Evolutionary conservation across 495 filamentous ascomycete species (phyloP), one percentile per base, ranked within the genome.

Genomic region (Sordaria brevicollis): DNA sequence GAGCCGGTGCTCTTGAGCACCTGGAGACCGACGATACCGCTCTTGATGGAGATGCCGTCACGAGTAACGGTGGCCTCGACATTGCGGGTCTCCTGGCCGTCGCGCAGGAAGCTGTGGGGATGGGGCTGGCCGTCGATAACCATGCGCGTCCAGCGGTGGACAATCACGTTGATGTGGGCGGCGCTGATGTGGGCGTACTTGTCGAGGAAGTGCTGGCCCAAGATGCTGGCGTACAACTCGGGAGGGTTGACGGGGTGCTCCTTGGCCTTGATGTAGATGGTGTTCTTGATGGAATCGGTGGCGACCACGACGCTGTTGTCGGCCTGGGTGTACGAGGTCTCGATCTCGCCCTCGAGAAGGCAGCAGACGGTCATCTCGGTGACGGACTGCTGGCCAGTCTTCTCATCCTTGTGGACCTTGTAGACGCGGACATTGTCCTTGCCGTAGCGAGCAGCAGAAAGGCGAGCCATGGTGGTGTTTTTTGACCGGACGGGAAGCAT

Each of bases 401-500:
- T 83, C 76, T 87, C 86, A 78, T 97, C 89, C 69, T 87, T 86
- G 74, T 95, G 86, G 75, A 97, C 93, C 82, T 99, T 98, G 87
- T 90, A 94, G 71, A 99, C 89, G 76, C 95, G 93, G 85, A 99
- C 90, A 85, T 99, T 98, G 87, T 97, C 94, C 89, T 96, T 96
- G 83, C 92, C 92, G 80, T 96, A 96, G 76, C 90, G 89, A 76
- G 92, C 92, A 78, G 91, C 85, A 71, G 89, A 84, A 68, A 96
- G 82, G 75, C 83, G 79, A 69, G 88, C 79, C 86, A 89, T 88
- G 72, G 73, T 57, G 36, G 57, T 65, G 19, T 29, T 57, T 37
- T 54, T 15, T 38, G 17, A 19, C 21, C 7, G 10, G 29, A 54
- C 10, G 34, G 1, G 43, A 37, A 37, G 43, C 33, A 41, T 31